Evolutionary conservation across 2,329 filamentous ascomycete species (phyloP).

Genomic region (Neofusicoccum parvum): DNA sequence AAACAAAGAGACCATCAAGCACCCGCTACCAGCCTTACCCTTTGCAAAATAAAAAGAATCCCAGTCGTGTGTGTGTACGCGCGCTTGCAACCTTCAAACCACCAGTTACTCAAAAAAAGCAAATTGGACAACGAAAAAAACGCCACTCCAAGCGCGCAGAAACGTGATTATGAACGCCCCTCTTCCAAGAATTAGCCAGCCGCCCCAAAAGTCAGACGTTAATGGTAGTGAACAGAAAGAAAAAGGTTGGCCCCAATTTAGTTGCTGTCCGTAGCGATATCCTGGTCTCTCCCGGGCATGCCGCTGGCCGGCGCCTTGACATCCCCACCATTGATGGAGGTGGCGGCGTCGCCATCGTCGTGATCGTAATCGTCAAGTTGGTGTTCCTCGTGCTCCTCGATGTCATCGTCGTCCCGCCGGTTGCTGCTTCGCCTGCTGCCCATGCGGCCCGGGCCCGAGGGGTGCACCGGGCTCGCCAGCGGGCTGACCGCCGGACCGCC

Average conservation of each 20-base stretch:
- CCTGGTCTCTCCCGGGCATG: neutral
- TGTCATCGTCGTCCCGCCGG: slow-evolving; percentile 17
- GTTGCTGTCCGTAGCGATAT: neutral
- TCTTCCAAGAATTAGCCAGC: slow-evolving; percentile 9
- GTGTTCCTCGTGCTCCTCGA: slow-evolving; percentile 15
- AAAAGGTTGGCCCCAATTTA: slow-evolving; percentile 4
- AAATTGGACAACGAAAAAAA: neutral
- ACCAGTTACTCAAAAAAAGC: neutral
- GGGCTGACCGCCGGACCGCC: slow-evolving; percentile 50
- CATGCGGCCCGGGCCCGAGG: slow-evolving; percentile 10
- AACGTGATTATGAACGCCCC: slow-evolving; percentile 9
- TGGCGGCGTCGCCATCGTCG: neutral
- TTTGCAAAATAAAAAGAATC: neutral
- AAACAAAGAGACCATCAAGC: neutral
- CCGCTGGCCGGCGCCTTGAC: slow-evolving; percentile 1
- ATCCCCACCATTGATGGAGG: neutral
- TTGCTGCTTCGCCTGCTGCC: slow-evolving; percentile 21
- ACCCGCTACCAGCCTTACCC: neutral
- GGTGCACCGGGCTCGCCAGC: slow-evolving; percentile 54
- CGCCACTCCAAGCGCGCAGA: slow-evolving; percentile 6
- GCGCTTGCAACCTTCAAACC: neutral
- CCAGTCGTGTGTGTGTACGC: neutral
- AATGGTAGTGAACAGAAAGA: neutral
- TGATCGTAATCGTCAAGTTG: slow-evolving; percentile 10
- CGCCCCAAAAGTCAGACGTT: neutral